These are phyloP conservation scores for Coemansia sp. DNA, from an alignment of 192 early-diverging fungal species.

Conservation along the genomic window DNA sequence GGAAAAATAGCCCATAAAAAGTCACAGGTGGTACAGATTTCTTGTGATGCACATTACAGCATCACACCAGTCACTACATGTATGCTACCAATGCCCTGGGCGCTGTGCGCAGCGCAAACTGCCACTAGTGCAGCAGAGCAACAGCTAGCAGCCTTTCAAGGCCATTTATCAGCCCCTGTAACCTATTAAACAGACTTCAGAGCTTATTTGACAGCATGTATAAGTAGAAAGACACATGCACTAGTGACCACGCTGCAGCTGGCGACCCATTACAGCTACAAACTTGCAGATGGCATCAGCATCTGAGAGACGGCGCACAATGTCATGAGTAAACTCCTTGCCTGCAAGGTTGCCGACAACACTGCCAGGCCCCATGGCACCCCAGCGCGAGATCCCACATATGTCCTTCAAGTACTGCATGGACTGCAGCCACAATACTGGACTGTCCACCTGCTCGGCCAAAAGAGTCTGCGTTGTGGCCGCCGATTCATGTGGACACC, in stretches of 20 bases:
- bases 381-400: slow-evolving; percentile 79
- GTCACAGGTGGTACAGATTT: too few species aligned
- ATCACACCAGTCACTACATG: too few species aligned
- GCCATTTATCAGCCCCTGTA: not conserved
- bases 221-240: too few species aligned
- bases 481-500: slow-evolving; percentile 64
- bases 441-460: slow-evolving; percentile 75
- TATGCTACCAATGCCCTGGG: too few species aligned
- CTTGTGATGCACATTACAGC: too few species aligned
- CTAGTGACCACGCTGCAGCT: slow-evolving; percentile 41
- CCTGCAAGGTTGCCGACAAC: slow-evolving; percentile 86
- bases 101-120: too few species aligned
- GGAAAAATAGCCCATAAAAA: too few species aligned
- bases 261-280: slow-evolving; percentile 40
- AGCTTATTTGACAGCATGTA: too few species aligned
- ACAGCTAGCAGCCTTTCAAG: too few species aligned
- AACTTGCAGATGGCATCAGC: slow-evolving; percentile 36
- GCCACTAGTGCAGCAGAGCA: too few species aligned
- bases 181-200: not conserved
- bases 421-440: slow-evolving; percentile 88
- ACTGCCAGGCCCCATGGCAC: slow-evolving; percentile 80
- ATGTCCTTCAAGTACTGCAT: slow-evolving; percentile 72
- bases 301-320: slow-evolving; percentile 57
- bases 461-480: slow-evolving; percentile 67
- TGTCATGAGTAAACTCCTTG: slow-evolving; percentile 81